Conservation (phyloP, 164 flowering plant genomes). For the Paratinospora sagittata region DNA sequence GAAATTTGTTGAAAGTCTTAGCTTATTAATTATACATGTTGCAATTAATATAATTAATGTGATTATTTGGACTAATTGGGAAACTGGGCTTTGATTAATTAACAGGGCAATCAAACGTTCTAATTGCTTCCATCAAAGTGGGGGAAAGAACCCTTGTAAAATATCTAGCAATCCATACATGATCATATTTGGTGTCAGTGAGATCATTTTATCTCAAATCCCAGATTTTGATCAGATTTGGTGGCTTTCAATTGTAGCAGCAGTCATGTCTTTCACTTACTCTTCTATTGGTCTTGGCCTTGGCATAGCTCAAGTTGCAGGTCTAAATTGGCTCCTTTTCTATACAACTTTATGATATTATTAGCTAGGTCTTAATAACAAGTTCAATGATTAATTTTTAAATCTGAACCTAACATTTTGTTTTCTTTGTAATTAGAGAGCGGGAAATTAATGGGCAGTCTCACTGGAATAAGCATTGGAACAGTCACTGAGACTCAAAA, state of each 20-base stretch:
- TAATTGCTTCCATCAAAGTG: constrained; percentile 12
- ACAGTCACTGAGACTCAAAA: constrained; percentile 12
- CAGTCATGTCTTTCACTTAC: constrained; percentile 12
- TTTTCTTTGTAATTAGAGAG: constrained; percentile 3
- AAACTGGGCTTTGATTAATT: background rate
- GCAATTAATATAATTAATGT: too few relatives aligned
- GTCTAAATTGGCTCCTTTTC: background rate
- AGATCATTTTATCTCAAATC: constrained; percentile 15
- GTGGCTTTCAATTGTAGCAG: constrained; percentile 16
- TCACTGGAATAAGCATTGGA: constrained; percentile 17
- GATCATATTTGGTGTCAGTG: constrained; percentile 13
- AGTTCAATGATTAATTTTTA: background rate
- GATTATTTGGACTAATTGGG: background rate
- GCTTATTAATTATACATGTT: too few relatives aligned
- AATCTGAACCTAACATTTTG: background rate
- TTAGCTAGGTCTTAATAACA: too few relatives aligned
- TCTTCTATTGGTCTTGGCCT: constrained; percentile 12
- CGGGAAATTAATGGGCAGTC: constrained; percentile 9
- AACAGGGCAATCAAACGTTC: constrained; percentile 17
- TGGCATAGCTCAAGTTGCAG: constrained; percentile 15
- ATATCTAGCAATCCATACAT: constrained; percentile 13
- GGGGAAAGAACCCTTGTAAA: constrained; percentile 4
- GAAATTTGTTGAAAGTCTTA: background rate
- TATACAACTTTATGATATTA: background rate
- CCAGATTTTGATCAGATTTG: constrained; percentile 16